Conservation (phyloP, 352 stramenopile genomes). For the Pseudoperonospora humuli region DNA sequence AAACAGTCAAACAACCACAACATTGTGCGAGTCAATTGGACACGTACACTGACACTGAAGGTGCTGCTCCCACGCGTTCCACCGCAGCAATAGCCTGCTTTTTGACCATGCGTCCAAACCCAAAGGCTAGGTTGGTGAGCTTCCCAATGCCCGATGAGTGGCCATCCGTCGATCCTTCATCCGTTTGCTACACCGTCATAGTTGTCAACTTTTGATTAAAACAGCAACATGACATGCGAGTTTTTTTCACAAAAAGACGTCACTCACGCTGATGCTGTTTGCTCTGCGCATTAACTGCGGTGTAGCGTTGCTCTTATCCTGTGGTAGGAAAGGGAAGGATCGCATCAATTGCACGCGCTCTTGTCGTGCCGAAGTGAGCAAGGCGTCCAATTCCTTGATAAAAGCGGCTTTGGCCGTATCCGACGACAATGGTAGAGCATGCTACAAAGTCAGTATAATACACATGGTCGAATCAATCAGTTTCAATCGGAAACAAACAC, state of each 20-base stretch:
- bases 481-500: background rate
- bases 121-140: slow-evolving; percentile 70
- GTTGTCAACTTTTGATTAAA: background rate
- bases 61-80: slow-evolving; percentile 59
- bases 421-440: slow-evolving; percentile 42
- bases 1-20: background rate
- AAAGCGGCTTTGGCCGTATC: slow-evolving; percentile 42
- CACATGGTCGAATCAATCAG: background rate
- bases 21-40: background rate
- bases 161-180: slow-evolving; percentile 11
- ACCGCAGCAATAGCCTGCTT: slow-evolving; percentile 79
- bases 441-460: slow-evolving; percentile 23
- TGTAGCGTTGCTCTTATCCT: slow-evolving; percentile 11
- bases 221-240: background rate
- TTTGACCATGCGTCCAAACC: slow-evolving; percentile 79
- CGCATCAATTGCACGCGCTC: slow-evolving; percentile 44
- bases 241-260: background rate
- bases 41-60: slow-evolving; percentile 43
- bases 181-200: slow-evolving; percentile 5
- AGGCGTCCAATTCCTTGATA: slow-evolving; percentile 40
- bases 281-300: slow-evolving; percentile 9
- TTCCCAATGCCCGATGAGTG: slow-evolving; percentile 43
- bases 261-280: slow-evolving; percentile 12
- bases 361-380: slow-evolving; percentile 39
- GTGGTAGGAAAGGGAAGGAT: slow-evolving; percentile 55